A percentile compares a stretch with the other conserved stretches of the same genome.
These are phyloP conservation scores for Yamadazyma philogaea DNA, from an alignment of 805 yeast genomes.

Conservation along the genomic window DNA sequence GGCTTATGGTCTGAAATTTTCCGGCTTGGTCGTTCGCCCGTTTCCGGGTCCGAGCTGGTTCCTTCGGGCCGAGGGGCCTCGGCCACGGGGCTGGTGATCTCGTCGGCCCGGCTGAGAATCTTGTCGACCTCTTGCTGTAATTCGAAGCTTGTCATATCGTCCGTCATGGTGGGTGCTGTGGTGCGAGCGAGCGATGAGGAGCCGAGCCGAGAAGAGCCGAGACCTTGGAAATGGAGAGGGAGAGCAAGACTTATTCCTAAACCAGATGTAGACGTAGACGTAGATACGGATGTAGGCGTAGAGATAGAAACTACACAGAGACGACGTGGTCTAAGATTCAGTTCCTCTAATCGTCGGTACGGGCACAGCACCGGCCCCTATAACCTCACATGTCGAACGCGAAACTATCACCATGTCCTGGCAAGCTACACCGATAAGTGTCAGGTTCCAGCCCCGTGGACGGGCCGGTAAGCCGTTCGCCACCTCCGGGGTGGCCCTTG, in stretches of 20 bases:
- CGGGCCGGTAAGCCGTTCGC: constrained; percentile 17
- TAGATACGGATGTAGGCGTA: too few species aligned
- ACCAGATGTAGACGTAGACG: too few species aligned
- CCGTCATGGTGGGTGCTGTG: constrained; percentile 7
- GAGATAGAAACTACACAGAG: too few species aligned
- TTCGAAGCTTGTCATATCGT: constrained; percentile 12
- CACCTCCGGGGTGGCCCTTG: constrained; percentile 21
- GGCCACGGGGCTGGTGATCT: background rate
- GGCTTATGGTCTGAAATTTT: constrained; percentile 10
- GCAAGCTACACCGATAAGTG: constrained; percentile 20
- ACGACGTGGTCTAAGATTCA: too few species aligned
- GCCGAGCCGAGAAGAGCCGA: background rate
- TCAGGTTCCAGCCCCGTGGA: constrained; percentile 13
- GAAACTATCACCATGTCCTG: constrained; percentile 10
- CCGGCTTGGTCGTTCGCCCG: background rate
- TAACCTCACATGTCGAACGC: background rate
- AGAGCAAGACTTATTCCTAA: too few species aligned
- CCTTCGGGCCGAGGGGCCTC: background rate
- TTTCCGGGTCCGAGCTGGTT: background rate
- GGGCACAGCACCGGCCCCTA: too few species aligned
- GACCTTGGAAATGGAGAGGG: too few species aligned
- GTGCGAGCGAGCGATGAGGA: background rate
- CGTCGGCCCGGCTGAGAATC: constrained; percentile 8
- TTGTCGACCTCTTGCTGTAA: constrained; percentile 11
- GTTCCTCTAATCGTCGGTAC: too few species aligned